Evolutionary conservation across 257 asterid genomes (phyloP), one percentile per base, ranked within the genome.

Genomic region (Penstemon eatonii): DNA sequence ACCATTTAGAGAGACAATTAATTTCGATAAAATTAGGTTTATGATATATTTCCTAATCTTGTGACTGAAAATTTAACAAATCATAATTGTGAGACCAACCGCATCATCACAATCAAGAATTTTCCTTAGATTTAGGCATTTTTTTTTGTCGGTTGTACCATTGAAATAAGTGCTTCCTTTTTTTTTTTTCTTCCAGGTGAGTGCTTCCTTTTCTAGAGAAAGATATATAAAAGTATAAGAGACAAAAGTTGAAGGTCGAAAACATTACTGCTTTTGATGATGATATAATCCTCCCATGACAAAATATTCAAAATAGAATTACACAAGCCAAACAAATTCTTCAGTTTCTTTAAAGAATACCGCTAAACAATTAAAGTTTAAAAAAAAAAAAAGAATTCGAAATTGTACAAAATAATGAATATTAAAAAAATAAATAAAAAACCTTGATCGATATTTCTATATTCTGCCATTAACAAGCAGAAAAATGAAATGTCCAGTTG

Each of bases 401-500:
- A 33, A 47, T 60, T 60, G 45, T 18, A 40, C 38, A 66, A 53
- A 25, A 74, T 13, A 51, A 49, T 19, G 54, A 65, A 42, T 6
- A 40, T 43, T 25, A 25, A 60, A 52, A 52, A 40, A 65, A 4
- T 15, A 8, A 18, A 15, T 15, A 15, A 56, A 9, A 10, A 3
- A 11, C 0, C 7, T 12, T 42, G 1, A 58, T 52, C 49, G 1
- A 59, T 40, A 42, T 5, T n/a, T 47, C 56, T 40, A 65, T 7
- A 60, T 38, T 33, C 36, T 15, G 15, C 15, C 54, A 50, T 13
- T 63, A 0, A 45, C 37, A 38, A 67, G 10, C 65, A 72, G 2
- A 42, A 59, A 63, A 4, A 71, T 4, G 10, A 85, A 47, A 40
- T 79, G 10, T 10, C 71, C 77, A 10, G 79, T 70, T 12, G 76